Evolutionary conservation across 345 rosid genomes (phyloP).

Genomic region (Rhizophora mangle): DNA sequence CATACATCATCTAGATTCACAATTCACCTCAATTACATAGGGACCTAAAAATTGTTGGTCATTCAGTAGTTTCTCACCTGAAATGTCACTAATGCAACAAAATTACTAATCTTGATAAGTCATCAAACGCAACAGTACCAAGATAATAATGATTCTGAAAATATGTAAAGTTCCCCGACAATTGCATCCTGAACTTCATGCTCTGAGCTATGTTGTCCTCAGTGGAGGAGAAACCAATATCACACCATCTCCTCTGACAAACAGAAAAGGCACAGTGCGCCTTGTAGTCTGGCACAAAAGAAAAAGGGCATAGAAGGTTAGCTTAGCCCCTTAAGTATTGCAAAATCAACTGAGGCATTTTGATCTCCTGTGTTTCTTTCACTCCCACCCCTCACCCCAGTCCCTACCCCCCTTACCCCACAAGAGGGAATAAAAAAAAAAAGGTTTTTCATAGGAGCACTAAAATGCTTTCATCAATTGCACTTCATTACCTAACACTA

Average conservation of each 20-base stretch:
- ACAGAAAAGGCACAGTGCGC: constrained; percentile 80
- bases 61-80: neutral
- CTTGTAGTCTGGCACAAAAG: constrained; percentile 65
- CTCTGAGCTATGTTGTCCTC: constrained; percentile 59
- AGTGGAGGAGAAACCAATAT: constrained; percentile 97
- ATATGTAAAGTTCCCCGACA: neutral
- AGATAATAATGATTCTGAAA: neutral
- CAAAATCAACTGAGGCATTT: neutral
- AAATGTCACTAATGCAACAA: neutral
- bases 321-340: neutral
- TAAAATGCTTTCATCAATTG: too few species aligned
- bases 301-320: neutral
- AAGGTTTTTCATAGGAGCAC: too few species aligned
- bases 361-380: neutral
- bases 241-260: constrained; percentile 98
- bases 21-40: neutral
- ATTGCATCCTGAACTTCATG: constrained; percentile 10
- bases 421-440: too few species aligned
- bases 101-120: neutral
- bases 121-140: neutral
- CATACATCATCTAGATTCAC: neutral
- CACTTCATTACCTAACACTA: too few species aligned
- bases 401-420: too few species aligned
- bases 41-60: neutral
- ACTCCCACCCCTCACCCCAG: too few species aligned